Evolutionary conservation across 495 filamentous ascomycete genomes (phyloP).

Genomic region (Penicillium soppii): DNA sequence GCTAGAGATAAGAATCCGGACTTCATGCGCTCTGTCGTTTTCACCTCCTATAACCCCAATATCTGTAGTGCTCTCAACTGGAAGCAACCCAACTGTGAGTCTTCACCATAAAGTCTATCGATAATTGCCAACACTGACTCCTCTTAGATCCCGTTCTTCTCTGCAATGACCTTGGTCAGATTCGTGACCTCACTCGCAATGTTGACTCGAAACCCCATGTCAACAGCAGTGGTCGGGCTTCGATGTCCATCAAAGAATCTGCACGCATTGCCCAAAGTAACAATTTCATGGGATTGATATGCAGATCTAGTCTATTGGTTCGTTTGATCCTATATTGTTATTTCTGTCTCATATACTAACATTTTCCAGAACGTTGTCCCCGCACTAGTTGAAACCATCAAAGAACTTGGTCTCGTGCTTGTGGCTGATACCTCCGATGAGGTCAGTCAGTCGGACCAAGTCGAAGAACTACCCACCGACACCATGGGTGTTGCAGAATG

Average conservation of each 20-base stretch:
- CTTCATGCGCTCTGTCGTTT: constrained; percentile 80
- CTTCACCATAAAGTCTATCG: neutral
- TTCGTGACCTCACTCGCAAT: constrained; percentile 48
- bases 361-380: constrained; percentile 78
- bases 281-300: constrained; percentile 97
- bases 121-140: neutral
- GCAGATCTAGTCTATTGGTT: constrained; percentile 81
- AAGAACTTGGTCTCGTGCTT: constrained; percentile 87
- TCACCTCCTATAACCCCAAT: constrained; percentile 84
- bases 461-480: constrained; percentile 46
- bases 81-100: constrained; percentile 96
- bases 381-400: constrained; percentile 87
- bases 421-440: constrained; percentile 79
- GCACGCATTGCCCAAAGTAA: constrained; percentile 92
- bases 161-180: constrained; percentile 82
- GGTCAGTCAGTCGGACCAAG: constrained; percentile 34
- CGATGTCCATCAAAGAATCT: constrained; percentile 88
- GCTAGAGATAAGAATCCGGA: constrained; percentile 67
- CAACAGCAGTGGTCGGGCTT: constrained; percentile 64
- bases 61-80: constrained; percentile 94
- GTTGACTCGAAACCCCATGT: constrained; percentile 40
- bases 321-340: constrained; percentile 25
- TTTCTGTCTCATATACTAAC: constrained; percentile 17
- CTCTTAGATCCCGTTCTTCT: constrained; percentile 82
- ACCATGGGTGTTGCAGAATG: constrained; percentile 39